Base-by-base conservation (phyloP, 2,329 filamentous ascomycete genomes). In the Lizonia empirigonia region DNA sequence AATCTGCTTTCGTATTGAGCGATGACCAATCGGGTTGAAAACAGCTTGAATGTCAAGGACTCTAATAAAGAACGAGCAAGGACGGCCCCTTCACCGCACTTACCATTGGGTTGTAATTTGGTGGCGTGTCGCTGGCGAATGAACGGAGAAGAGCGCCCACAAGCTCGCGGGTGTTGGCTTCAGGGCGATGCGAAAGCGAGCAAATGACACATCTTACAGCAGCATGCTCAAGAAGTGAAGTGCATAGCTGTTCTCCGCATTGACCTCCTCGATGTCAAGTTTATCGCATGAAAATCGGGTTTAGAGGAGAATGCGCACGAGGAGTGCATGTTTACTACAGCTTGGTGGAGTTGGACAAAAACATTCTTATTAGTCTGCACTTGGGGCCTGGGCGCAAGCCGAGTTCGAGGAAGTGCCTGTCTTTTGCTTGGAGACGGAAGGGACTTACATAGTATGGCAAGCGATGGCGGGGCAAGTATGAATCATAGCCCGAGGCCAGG, bases 111-210 rank as follows among this genome's bases (percentile, higher is more conserved):
- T 8, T 24, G 18, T 37, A 8, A 7, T 34, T n/a, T 30, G 22
- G 49, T 47, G 38, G 49, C 49, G 20, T 19, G 7, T 23, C 37
- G 26, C 49, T 52, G 41, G 37, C 42, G 49, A 41, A 47, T 20
- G 10, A 42, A 42, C 20, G n/a, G 24, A 38, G 42, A 38, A 38
- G 26, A 46, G 33, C 32, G 37, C 26, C 13, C 16, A 24, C 16
- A 26, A 35, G 47, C 13, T 44, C 18, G 29, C 33, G 38, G 42
- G 30, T 38, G 33, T 44, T 47, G 37, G 38, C 19, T 38, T 26
- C 8, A 27, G 3, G 18, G 9, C 29, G 13, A 20, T 24, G 27
- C 7, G 29, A 24, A 22, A 15, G 15, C n/a, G 26, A 5, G 20
- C 12, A 29, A 23, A 40, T 29, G 24, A n/a, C 16, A 24, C 6